These are phyloP conservation scores for Penicillium simplicissimum DNA, from an alignment of 495 filamentous ascomycete species.

Conservation along the genomic window DNA sequence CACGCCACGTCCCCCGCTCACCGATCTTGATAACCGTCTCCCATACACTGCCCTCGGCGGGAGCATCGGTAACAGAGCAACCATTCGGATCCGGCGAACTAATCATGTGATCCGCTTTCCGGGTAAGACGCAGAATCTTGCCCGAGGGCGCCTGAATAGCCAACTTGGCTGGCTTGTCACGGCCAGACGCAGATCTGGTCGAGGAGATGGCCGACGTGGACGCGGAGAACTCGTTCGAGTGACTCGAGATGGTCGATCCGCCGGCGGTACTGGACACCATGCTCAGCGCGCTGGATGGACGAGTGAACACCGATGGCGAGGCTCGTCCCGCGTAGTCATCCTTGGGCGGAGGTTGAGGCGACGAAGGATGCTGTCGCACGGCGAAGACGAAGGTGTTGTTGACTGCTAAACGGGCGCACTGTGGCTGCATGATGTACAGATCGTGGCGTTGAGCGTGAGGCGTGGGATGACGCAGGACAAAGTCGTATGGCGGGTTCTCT, in stretches of 20 bases:
- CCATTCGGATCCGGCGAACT: conserved; percentile 45
- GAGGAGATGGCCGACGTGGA: conserved; percentile 58
- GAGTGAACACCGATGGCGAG: conserved; percentile 69
- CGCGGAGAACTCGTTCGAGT: conserved; percentile 48
- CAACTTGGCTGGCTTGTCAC: conserved; percentile 88
- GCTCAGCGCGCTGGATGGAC: conserved; percentile 79
- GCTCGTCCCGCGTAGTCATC: conserved; percentile 48
- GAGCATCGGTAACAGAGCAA: conserved; percentile 51
- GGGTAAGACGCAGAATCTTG: conserved; percentile 86
- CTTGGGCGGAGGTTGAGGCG: conserved; percentile 48
- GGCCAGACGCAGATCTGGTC: conserved; percentile 45
- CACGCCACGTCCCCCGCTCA: conserved; percentile 88
- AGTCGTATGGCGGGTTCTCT: conserved; percentile 90
- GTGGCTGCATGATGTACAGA: conserved; percentile 92
- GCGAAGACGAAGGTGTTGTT: conserved; percentile 99
- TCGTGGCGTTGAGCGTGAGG: conserved; percentile 96
- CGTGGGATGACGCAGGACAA: conserved; percentile 89
- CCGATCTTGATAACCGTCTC: conserved; percentile 98
- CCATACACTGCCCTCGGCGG: conserved; percentile 81
- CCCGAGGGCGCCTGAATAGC: conserved; percentile 95
- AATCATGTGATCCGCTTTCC: conserved; percentile 76
- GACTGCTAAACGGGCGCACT: conserved; percentile 79
- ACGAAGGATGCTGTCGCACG: conserved; percentile 87
- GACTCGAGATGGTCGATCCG: conserved; percentile 39
- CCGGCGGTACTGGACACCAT: conserved; percentile 60